These are phyloP conservation scores for Leccinum subgranulosum DNA, from an alignment of 768 basidiomycete genomes.

Conservation along the genomic window DNA sequence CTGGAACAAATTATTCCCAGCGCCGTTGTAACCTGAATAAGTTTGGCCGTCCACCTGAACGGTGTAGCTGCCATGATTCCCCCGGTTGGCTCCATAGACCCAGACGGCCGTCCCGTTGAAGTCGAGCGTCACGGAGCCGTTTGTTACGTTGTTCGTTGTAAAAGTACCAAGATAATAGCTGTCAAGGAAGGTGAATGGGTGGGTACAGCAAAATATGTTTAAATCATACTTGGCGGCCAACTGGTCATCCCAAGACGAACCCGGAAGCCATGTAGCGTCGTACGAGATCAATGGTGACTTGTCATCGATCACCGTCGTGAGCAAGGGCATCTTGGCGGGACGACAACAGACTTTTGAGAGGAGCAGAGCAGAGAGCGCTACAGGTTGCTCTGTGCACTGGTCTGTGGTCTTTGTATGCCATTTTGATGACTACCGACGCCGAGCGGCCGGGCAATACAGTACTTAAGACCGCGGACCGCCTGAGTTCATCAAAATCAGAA, in stretches of 20 bases:
- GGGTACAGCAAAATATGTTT: neutral
- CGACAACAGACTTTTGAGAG: neutral
- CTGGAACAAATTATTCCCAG: conserved; percentile 34
- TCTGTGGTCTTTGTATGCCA: neutral
- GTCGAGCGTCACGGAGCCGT: conserved; percentile 36
- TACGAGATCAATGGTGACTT: conserved; percentile 32
- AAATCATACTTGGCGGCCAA: conserved; percentile 13
- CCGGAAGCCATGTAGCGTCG: conserved; percentile 22
- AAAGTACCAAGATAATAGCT: conserved; percentile 42
- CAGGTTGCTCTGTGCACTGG: neutral
- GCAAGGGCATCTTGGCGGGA: conserved; percentile 19
- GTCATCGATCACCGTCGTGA: conserved; percentile 28
- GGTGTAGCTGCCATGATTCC: conserved; percentile 44
- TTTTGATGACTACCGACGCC: neutral
- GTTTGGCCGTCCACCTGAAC: conserved; percentile 39
- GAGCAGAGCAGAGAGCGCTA: neutral
- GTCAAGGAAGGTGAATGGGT: neutral
- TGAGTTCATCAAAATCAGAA: too few relatives aligned
- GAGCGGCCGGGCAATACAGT: too few relatives aligned
- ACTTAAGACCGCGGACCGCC: too few relatives aligned
- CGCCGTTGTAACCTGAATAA: conserved; percentile 31
- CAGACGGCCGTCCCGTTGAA: conserved; percentile 51
- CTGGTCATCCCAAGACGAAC: conserved; percentile 10
- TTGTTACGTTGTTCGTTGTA: conserved; percentile 33
- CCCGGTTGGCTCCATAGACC: conserved; percentile 49